phyloP scores from a whole-genome alignment of 2,329 filamentous ascomycete species.

The Fusarium sp. region DNA sequence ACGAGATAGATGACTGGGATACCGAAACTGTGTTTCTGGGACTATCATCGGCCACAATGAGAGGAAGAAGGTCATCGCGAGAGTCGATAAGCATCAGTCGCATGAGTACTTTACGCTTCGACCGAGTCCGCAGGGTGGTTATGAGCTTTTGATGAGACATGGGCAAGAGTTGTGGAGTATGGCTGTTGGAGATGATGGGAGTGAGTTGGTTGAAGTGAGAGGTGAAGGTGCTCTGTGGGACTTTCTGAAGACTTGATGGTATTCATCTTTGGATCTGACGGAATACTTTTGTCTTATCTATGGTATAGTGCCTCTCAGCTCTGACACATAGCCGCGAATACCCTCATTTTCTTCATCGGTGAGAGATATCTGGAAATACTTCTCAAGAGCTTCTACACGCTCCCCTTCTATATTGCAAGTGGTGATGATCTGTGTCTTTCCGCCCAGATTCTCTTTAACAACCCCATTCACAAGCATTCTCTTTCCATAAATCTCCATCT shows the following conservation, averaged over 20 bases:
- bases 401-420: constrained; percentile 57
- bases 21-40: constrained; percentile 48
- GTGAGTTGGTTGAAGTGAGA: constrained; percentile 39
- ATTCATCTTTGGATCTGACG: background rate
- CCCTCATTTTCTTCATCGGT: constrained; percentile 39
- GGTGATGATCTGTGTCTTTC: constrained; percentile 22
- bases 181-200: constrained; percentile 30
- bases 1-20: constrained; percentile 51
- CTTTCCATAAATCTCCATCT: constrained; percentile 37
- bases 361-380: constrained; percentile 60
- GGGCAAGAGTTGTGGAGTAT: constrained; percentile 45
- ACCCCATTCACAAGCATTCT: constrained; percentile 37
- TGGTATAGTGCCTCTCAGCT: background rate
- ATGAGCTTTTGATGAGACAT: constrained; percentile 45
- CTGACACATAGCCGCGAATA: constrained; percentile 20
- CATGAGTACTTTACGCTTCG: constrained; percentile 47
- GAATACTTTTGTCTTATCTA: background rate
- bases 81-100: constrained; percentile 34
- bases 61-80: constrained; percentile 34
- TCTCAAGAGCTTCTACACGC: constrained; percentile 56
- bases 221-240: constrained; percentile 46
- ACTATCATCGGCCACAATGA: constrained; percentile 48
- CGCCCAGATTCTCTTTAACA: constrained; percentile 30
- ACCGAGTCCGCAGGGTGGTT: constrained; percentile 45
- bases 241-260: constrained; percentile 33